A percentile compares a stretch with the other conserved stretches of the same genome.
phyloP scores from a whole-genome alignment of 192 early-diverging fungal species.

The Coemansia reversa region DNA sequence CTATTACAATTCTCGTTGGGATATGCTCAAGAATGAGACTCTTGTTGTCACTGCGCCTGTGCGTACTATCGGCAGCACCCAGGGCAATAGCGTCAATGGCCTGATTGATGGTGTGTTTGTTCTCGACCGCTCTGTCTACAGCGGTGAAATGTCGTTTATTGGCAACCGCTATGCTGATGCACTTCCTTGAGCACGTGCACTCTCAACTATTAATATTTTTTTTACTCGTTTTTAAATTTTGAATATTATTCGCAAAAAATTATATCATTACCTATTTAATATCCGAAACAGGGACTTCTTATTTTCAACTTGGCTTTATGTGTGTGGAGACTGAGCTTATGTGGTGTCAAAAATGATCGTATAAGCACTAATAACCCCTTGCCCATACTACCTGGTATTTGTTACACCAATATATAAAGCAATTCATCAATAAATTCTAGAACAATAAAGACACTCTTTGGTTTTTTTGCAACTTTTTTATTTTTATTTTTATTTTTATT shows the following conservation, averaged over 20 bases:
- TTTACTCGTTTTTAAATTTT: background rate
- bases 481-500: background rate
- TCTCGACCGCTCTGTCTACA: conserved; percentile 28
- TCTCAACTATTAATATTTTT: background rate
- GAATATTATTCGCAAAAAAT: background rate
- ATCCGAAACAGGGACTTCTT: background rate
- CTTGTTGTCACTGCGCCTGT: conserved; percentile 36
- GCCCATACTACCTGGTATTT: background rate
- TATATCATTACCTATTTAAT: background rate
- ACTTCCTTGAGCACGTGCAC: conserved; percentile 18
- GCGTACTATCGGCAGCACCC: conserved; percentile 33
- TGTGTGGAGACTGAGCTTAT: too few species aligned
- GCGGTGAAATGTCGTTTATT: conserved; percentile 46
- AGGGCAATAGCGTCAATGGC: conserved; percentile 39
- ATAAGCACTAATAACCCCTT: too few species aligned
- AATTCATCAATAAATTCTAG: background rate
- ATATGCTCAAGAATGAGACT: conserved; percentile 38
- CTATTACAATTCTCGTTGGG: conserved; percentile 44
- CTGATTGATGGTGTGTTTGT: conserved; percentile 43
- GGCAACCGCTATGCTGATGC: conserved; percentile 41
- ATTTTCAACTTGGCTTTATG: too few species aligned
- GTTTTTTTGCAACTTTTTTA: too few species aligned
- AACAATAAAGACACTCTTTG: too few species aligned
- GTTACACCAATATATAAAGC: background rate
- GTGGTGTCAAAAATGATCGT: too few species aligned